Conservation (phyloP, 352 stramenopile species). For the Plasmopara viticola region DNA sequence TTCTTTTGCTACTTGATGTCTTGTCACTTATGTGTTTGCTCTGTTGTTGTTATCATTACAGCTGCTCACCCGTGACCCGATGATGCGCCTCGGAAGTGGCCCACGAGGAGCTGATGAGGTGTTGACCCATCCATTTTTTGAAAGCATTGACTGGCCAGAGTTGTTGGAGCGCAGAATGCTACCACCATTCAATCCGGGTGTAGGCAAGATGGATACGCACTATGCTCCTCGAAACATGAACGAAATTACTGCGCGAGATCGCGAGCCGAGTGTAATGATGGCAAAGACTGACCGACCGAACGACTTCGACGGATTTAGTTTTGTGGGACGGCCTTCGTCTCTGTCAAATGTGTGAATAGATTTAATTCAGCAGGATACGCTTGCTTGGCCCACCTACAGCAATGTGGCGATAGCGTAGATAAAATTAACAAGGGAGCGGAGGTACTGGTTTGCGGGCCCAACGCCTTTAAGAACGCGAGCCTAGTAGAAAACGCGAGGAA, state of each 20-base stretch:
- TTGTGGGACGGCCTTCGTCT: slow-evolving; percentile 80
- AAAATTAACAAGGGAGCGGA: slow-evolving; percentile 16
- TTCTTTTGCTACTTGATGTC: slow-evolving; percentile 2
- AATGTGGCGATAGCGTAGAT: slow-evolving; percentile 16
- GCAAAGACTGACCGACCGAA: slow-evolving; percentile 53
- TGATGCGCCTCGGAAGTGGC: slow-evolving; percentile 91
- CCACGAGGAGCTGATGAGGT: slow-evolving; percentile 84
- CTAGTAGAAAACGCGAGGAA: slow-evolving; percentile 15
- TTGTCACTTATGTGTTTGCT: slow-evolving; percentile 16
- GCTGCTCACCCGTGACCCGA: slow-evolving; percentile 95
- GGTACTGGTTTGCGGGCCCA: slow-evolving; percentile 20
- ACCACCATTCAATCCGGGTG: slow-evolving; percentile 85
- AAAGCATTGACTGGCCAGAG: slow-evolving; percentile 87
- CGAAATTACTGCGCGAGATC: slow-evolving; percentile 82
- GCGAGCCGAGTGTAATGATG: slow-evolving; percentile 70
- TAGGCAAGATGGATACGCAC: slow-evolving; percentile 83
- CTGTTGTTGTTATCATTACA: slow-evolving; percentile 28
- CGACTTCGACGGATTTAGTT: slow-evolving; percentile 88
- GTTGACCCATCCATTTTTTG: slow-evolving; percentile 89
- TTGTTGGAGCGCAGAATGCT: slow-evolving; percentile 74
- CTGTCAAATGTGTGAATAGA: slow-evolving; percentile 41
- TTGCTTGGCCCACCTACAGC: slow-evolving; percentile 13
- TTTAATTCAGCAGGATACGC: slow-evolving; percentile 2
- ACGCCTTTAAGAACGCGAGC: slow-evolving; percentile 32
- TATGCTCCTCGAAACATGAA: slow-evolving; percentile 84